Percentiles rank a stretch among this genome's conserved stretches.
These are phyloP conservation scores for Cinnamomum chago DNA, from an alignment of 164 flowering plant species.

Conservation along the genomic window DNA sequence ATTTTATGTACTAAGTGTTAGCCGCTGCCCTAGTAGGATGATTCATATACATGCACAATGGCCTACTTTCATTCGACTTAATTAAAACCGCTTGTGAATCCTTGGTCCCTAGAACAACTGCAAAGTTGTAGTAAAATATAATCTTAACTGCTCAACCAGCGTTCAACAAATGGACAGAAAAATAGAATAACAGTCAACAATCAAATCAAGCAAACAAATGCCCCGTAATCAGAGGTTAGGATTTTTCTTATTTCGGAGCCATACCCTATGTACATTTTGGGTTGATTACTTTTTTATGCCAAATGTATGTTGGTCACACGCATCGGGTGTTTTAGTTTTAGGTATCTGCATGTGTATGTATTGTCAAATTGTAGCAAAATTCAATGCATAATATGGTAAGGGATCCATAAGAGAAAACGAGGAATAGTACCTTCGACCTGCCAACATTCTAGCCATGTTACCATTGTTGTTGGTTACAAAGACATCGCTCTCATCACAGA, in stretches of 20 bases:
- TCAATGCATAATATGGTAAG: not conserved
- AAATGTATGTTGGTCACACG: not conserved
- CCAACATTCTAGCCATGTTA: conserved; percentile 93
- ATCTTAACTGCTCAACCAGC: not conserved
- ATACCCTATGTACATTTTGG: not conserved
- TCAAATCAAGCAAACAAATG: not conserved
- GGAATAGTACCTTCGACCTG: conserved; percentile 79
- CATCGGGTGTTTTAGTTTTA: too few relatives aligned
- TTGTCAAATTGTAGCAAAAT: not conserved
- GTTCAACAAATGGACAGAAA: not conserved
- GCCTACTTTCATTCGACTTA: not conserved
- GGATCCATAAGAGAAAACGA: not conserved
- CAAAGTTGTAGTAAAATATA: not conserved
- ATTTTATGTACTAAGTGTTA: not conserved
- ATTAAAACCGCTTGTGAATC: too few relatives aligned
- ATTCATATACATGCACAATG: not conserved
- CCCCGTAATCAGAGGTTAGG: not conserved
- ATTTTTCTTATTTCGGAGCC: not conserved
- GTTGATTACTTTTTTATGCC: not conserved
- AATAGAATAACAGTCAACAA: not conserved
- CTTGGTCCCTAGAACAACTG: not conserved
- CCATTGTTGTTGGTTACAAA: conserved; percentile 99
- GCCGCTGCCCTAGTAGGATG: not conserved
- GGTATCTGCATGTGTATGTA: not conserved
- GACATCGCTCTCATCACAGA: conserved; percentile 95